Evolutionary conservation across 345 rosid genomes (phyloP), one percentile per base, ranked within the genome.

Genomic region (Gossypium raimondii): DNA sequence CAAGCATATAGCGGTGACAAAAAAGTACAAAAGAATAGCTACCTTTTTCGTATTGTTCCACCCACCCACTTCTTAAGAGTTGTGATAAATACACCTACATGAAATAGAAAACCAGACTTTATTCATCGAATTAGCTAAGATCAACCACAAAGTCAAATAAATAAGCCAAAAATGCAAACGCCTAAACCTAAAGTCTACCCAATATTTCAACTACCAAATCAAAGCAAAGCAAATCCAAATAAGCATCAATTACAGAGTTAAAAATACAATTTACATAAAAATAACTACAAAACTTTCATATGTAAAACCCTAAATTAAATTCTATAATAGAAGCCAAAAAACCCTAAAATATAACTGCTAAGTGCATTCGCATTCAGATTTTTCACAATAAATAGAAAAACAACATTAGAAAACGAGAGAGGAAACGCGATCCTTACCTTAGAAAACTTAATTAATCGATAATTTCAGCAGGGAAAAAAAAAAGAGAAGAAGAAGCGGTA

Each of bases 341-440:
- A 29, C 60, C 60, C 76, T 50, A 73, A 73, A 48, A 62, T 11
- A 48, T 4, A 45, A 73, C 29, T 4, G n/a, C 11, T 27, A 17
- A 45, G 16, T 24, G 56, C 50, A 73, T 60, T 50, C 41, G 5
- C 60, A 17, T 48, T 34, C 47, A 47, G 16, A 56, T 38, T 9
- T 52, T 14, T 27, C 48, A 48, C 43, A 11, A 7, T 2, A 11
- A 60, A 47, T 7, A 45, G 44, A 72, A 48, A 56, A 45, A 56
- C 53, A 20, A 60, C 8, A 51, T 14, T 51, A 1, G 62, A 58
- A 56, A 72, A 12, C 12, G n/a, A 58, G 8, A 50, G 24, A 47
- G 57, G 71, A 34, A 13, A 56, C 16, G 22, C n/a, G 67, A 66
- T 57, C 48, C 45, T 75, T 67, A 67, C 73, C 67, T 17, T 67